Percentiles rank a stretch among this genome's conserved stretches.
These are phyloP conservation scores for Boletus eberwhitei DNA, from an alignment of 768 basidiomycete genomes.

Conservation along the genomic window DNA sequence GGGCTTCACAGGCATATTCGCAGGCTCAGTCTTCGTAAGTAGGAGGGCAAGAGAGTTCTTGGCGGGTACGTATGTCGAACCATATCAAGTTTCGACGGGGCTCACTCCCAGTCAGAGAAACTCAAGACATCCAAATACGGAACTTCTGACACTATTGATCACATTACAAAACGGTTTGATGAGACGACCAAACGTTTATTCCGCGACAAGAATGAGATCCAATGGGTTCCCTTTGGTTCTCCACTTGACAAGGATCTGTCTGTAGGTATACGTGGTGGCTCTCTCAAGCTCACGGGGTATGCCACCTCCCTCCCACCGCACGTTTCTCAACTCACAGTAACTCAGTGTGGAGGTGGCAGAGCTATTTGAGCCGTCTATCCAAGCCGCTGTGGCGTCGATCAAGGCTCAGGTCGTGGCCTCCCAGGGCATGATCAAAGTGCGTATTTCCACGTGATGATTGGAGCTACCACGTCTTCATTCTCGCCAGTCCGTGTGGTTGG, in stretches of 20 bases:
- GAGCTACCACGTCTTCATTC: conserved; percentile 8
- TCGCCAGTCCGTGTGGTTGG: conserved; percentile 71
- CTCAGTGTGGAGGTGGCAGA: conserved; percentile 54
- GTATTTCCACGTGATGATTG: background rate
- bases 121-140: conserved; percentile 73
- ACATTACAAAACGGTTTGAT: conserved; percentile 77
- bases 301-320: conserved; percentile 23
- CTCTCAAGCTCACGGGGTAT: conserved; percentile 69
- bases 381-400: conserved; percentile 69
- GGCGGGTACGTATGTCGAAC: conserved; percentile 45
- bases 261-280: conserved; percentile 71
- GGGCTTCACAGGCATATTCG: conserved; percentile 60
- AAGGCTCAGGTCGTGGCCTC: conserved; percentile 68
- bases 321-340: background rate
- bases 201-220: conserved; percentile 60
- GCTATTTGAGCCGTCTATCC: conserved; percentile 75
- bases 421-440: conserved; percentile 61
- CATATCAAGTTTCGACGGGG: background rate
- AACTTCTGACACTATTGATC: conserved; percentile 65
- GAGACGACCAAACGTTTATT: conserved; percentile 82
- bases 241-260: conserved; percentile 69
- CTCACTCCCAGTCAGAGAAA: conserved; percentile 48
- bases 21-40: conserved; percentile 81
- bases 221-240: conserved; percentile 75
- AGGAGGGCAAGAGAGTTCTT: conserved; percentile 69